A percentile compares a stretch with the other conserved stretches of the same genome.
phyloP scores from a whole-genome alignment of 805 yeast genomes.

The Clavispora asparagi region DNA sequence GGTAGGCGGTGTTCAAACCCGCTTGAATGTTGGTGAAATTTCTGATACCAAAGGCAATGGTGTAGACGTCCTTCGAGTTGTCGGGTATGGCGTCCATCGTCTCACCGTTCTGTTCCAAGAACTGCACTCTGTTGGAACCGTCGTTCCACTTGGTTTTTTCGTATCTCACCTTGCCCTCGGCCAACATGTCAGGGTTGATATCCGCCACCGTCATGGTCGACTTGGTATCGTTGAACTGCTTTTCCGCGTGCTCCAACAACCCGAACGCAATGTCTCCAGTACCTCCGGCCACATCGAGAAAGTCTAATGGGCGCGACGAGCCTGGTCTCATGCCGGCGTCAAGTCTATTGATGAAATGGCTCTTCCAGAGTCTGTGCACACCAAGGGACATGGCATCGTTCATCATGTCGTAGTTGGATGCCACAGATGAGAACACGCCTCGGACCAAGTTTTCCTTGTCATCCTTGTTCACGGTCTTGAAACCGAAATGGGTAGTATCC shows the following conservation, averaged over 20 bases:
- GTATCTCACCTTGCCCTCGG: conserved; percentile 82
- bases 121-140: conserved; percentile 57
- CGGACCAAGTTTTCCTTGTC: conserved; percentile 83
- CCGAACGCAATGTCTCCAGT: conserved; percentile 98
- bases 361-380: conserved; percentile 91
- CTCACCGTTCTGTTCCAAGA: conserved; percentile 92
- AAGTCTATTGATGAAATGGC: conserved; percentile 77
- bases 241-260: conserved; percentile 82
- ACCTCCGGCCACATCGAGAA: conserved; percentile 97
- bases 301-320: conserved; percentile 66
- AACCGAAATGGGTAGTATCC: conserved; percentile 89
- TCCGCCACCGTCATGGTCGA: conserved; percentile 89
- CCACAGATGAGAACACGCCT: conserved; percentile 90
- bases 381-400: conserved; percentile 98
- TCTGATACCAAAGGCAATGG: conserved; percentile 96
- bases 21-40: conserved; percentile 93
- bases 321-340: conserved; percentile 95
- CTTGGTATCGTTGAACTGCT: conserved; percentile 64
- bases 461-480: conserved; percentile 68
- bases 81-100: conserved; percentile 75
- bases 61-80: conserved; percentile 88
- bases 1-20: conserved; percentile 90
- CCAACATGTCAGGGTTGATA: conserved; percentile 93
- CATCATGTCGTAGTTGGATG: conserved; percentile 91
- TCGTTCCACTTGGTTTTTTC: conserved; percentile 56